Percentiles rank a stretch among this genome's conserved stretches.
phyloP scores from a whole-genome alignment of 805 yeast genomes.

The Starmerella roubikii region DNA sequence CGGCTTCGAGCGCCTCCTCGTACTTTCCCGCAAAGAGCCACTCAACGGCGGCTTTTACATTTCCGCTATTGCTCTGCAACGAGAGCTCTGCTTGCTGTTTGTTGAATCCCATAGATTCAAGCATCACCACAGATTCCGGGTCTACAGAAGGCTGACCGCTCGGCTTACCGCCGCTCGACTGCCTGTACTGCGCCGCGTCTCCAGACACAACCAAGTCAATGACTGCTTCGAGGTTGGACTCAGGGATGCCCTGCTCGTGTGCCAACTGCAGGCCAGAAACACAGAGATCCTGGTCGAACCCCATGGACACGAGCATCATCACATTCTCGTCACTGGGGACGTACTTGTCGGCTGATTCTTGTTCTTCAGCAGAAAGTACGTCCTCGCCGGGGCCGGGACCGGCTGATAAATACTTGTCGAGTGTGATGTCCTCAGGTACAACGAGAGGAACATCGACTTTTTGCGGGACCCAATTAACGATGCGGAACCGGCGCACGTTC shows the following conservation, averaged over 20 bases:
- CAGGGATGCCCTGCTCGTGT: conserved; percentile 36
- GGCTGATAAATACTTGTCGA: conserved; percentile 32
- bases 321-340: conserved; percentile 36
- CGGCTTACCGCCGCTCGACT: conserved; percentile 33
- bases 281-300: conserved; percentile 61
- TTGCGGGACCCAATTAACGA: conserved; percentile 81
- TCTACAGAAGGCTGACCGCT: not conserved
- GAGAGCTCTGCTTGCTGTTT: conserved; percentile 59
- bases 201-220: conserved; percentile 71
- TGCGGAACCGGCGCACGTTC: conserved; percentile 63
- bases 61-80: conserved; percentile 41
- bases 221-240: conserved; percentile 42
- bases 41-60: conserved; percentile 67
- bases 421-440: conserved; percentile 33
- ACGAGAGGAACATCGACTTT: conserved; percentile 64
- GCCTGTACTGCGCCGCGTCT: conserved; percentile 4
- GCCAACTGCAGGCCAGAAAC: conserved; percentile 58
- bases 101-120: conserved; percentile 69
- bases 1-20: conserved; percentile 44
- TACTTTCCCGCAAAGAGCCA: conserved; percentile 74
- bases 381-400: conserved; percentile 33
- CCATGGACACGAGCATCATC: conserved; percentile 57
- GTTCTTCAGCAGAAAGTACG: conserved; percentile 25
- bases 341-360: conserved; percentile 4
- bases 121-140: conserved; percentile 32